Base-by-base conservation (phyloP, 306 rosid genomes). In the Gastrolobium villosum region DNA sequence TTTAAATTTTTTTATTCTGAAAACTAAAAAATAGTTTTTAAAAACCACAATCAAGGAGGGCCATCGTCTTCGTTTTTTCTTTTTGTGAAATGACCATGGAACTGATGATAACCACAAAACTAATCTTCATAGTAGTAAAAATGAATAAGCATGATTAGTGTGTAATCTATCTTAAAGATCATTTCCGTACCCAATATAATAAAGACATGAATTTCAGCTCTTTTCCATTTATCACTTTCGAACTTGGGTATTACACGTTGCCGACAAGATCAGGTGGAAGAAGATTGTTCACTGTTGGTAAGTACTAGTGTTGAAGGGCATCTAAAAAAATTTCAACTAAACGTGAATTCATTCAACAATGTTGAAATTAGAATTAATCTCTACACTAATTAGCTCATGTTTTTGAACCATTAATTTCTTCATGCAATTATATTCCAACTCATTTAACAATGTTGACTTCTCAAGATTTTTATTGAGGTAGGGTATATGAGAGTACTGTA, bases 231-330 rank as follows among this genome's bases (percentile, higher is more conserved):
- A 79, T 63, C 41, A 73, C 74, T 65, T 28, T 5, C 32, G 45
- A 32, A 13, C 35, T 9, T 6, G 15, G 75, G 26, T 37, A 36
- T 49, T 68, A 30, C 80, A 48, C 52, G 60, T 43, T 74, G 40
- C 57, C 87, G 87, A 83, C 87, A 83, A 67, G 67, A 83, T 74
- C 57, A 67, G 14, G 69, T 63, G 81, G 74, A 76, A 62, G 75
- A 77, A 76, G 44, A 82, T 82, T 69, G 55, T 77, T 77, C 46
- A 31, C 64, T 62, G 79, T 82, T 44, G 34, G 28, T 13, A 41
- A 40, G n/a, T 54, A n/a, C 11, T 34, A 8, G 13, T 66, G 34
- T 49, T 45, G 46, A 40, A 46, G 26, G 70, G 44, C 15, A 57
- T 45, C 55, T 74, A 10, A 63, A 46, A 45, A 11, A 4, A n/a